A percentile compares a stretch with the other conserved stretches of the same genome.
phyloP scores from a whole-genome alignment of 305 asterid species.

The Solanum hybrid region DNA sequence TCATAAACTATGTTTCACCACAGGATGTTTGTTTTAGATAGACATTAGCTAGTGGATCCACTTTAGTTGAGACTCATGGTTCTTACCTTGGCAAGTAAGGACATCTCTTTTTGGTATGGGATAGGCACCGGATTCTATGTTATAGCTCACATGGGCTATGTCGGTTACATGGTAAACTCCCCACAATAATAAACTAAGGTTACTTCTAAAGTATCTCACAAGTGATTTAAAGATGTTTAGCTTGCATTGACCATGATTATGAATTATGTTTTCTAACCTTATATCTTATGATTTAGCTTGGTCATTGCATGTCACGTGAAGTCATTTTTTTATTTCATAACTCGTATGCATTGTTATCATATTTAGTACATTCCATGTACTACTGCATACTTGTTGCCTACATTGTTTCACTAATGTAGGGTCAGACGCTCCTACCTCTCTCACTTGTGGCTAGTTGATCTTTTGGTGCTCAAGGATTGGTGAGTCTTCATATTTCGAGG shows the following conservation, averaged over 20 bases:
- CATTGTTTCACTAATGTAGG: no score
- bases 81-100: background rate
- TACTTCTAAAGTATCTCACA: background rate
- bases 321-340: background rate
- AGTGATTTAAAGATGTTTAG: background rate
- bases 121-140: background rate
- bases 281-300: background rate
- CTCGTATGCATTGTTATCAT: background rate
- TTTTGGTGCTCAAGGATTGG: background rate
- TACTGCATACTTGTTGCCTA: no score
- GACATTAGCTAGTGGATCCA: background rate
- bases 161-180: background rate
- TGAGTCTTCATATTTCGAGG: background rate
- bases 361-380: background rate
- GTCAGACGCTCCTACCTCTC: background rate
- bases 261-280: background rate
- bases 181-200: background rate
- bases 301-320: background rate
- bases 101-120: background rate
- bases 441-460: background rate
- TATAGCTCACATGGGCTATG: background rate
- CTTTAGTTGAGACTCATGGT: background rate
- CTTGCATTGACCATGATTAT: background rate
- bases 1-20: background rate
- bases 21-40: background rate